A percentile compares a stretch with the other conserved stretches of the same genome.
These are phyloP conservation scores for Claviceps sp. DNA, from an alignment of 2,329 filamentous ascomycete species.

Conservation along the genomic window DNA sequence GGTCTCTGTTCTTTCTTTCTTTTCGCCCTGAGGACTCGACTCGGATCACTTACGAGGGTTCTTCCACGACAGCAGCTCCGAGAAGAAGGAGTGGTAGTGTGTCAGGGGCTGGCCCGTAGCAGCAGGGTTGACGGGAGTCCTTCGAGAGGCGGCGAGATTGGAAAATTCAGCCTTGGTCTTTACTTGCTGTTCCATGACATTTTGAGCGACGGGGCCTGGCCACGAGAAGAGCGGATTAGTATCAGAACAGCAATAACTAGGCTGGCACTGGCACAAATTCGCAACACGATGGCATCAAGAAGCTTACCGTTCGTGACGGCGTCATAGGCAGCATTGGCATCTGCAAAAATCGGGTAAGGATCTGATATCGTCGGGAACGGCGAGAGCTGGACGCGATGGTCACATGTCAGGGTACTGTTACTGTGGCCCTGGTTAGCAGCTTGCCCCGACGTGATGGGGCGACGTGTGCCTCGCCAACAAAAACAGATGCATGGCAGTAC, in stretches of 20 bases:
- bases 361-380: constrained; percentile 1
- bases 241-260: constrained; percentile 11
- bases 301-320: constrained; percentile 29
- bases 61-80: constrained; percentile 55
- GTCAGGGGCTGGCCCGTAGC: constrained; percentile 51
- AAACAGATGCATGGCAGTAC: constrained; percentile 13
- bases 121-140: constrained; percentile 37
- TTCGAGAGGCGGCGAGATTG: constrained; percentile 43
- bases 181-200: constrained; percentile 40
- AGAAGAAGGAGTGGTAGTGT: constrained; percentile 60
- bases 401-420: constrained; percentile 4
- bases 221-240: constrained; percentile 1
- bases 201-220: constrained; percentile 45
- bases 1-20: background rate
- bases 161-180: constrained; percentile 44
- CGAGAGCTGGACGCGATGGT: background rate
- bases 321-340: constrained; percentile 35
- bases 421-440: background rate
- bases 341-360: constrained; percentile 15
- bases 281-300: background rate
- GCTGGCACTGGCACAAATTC: background rate
- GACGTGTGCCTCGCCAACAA: background rate
- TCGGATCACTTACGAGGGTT: constrained; percentile 41
- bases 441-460: background rate
- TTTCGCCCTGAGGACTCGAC: background rate